Percentiles rank a stretch among this genome's conserved stretches.
Evolutionary conservation across 1,284 basidiomycete species (phyloP).

Genomic region (Microbotryomycetes sp.): DNA sequence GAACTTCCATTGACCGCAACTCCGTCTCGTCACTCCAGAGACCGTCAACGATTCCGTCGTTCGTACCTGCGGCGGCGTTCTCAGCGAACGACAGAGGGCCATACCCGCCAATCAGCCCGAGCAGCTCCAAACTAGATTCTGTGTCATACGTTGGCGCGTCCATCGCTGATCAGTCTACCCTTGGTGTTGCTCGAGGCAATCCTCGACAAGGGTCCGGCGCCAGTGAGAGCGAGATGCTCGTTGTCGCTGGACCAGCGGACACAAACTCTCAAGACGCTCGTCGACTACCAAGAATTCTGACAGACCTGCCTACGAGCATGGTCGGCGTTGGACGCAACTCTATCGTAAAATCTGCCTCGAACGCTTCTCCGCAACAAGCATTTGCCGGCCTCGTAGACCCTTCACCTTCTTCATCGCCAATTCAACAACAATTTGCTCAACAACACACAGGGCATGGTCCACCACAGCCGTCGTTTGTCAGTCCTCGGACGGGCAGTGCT

Average conservation of each 20-base stretch:
- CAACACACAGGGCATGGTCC: no score
- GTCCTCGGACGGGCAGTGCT: neutral
- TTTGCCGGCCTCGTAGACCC: neutral
- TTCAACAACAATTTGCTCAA: neutral
- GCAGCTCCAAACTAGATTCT: neutral
- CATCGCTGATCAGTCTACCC: neutral
- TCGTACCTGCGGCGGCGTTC: conserved; percentile 8
- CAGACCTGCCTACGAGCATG: conserved; percentile 1
- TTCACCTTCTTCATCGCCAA: neutral
- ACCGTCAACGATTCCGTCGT: conserved; percentile 10
- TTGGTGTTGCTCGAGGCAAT: neutral
- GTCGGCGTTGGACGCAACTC: conserved; percentile 26
- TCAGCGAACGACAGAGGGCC: conserved; percentile 11
- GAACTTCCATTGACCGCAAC: no score
- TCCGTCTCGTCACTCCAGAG: neutral
- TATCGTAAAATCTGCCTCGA: conserved; percentile 3
- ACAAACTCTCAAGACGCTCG: no score
- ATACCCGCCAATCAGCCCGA: conserved; percentile 11
- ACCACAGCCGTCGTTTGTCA: neutral
- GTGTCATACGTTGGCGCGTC: neutral
- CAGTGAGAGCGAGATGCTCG: neutral
- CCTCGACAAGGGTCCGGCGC: no score
- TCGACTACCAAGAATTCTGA: neutral
- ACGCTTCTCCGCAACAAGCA: neutral
- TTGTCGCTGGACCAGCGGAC: no score